Conservation (phyloP, 768 basidiomycete genomes). For the Leucocoprinus birnbaumii region DNA sequence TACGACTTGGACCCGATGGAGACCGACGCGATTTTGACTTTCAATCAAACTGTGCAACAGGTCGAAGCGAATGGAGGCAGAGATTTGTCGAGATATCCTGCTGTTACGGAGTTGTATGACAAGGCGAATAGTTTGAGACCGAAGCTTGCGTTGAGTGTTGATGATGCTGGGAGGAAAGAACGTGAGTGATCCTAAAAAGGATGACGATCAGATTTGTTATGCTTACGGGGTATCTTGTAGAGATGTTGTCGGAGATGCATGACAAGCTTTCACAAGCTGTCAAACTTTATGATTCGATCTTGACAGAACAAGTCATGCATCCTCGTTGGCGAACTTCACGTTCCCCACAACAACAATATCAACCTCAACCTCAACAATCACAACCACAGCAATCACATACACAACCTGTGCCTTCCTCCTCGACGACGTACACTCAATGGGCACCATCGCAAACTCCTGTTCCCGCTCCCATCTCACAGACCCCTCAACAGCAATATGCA, state of each 20-base stretch:
- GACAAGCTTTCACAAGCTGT: conserved; percentile 91
- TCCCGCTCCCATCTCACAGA: conserved; percentile 23
- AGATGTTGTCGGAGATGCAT: conserved; percentile 91
- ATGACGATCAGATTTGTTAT: not conserved
- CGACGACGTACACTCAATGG: conserved; percentile 3
- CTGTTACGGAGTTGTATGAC: conserved; percentile 81
- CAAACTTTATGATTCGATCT: conserved; percentile 83
- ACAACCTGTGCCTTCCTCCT: not conserved
- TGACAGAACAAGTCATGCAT: conserved; percentile 79
- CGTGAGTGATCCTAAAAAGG: conserved; percentile 37
- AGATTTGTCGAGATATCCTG: conserved; percentile 80
- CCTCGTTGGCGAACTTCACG: conserved; percentile 58
- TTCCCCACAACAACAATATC: conserved; percentile 14
- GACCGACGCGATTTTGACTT: conserved; percentile 83
- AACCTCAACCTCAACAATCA: conserved; percentile 28
- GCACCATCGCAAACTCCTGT: conserved; percentile 12
- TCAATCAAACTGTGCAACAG: conserved; percentile 87
- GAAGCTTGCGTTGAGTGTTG: conserved; percentile 79
- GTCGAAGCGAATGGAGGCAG: conserved; percentile 73
- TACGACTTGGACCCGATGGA: conserved; percentile 85
- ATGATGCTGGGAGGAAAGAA: conserved; percentile 85
- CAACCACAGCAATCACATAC: conserved; percentile 25
- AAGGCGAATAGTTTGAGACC: conserved; percentile 77
- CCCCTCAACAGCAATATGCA: conserved; percentile 33
- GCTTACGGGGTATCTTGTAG: conserved; percentile 33